Conservation (phyloP, 768 basidiomycete genomes). For the Guyanaporus albipodus region DNA sequence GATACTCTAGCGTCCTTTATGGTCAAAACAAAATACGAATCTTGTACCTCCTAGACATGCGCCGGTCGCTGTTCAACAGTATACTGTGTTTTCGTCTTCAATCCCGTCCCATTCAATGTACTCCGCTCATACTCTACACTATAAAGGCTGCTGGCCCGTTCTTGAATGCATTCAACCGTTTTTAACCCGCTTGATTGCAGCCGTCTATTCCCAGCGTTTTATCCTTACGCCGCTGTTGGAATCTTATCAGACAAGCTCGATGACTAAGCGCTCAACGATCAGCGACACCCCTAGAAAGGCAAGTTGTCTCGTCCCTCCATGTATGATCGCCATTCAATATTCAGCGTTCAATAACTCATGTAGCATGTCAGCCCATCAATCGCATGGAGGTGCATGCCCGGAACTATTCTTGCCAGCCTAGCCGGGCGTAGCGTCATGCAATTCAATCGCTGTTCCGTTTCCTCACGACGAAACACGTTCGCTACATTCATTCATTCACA, state of each 20-base stretch:
- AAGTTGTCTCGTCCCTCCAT: background rate
- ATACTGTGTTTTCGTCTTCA: constrained; percentile 4
- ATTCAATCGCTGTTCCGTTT: background rate
- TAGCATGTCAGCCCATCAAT: background rate
- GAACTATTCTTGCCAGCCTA: background rate
- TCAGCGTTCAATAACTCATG: background rate
- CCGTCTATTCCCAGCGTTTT: background rate
- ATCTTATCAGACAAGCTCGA: constrained; percentile 28
- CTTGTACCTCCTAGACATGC: constrained; percentile 17
- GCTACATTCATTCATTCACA: background rate
- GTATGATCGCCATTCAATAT: background rate
- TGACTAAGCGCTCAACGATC: constrained; percentile 20
- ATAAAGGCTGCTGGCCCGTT: background rate
- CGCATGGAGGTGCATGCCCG: background rate
- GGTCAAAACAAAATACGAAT: constrained; percentile 61
- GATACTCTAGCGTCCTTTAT: constrained; percentile 81
- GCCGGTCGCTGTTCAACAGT: constrained; percentile 16
- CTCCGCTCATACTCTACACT: constrained; percentile 4
- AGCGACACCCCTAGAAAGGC: constrained; percentile 9
- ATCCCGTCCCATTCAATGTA: constrained; percentile 19
- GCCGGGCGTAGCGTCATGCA: background rate
- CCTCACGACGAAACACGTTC: background rate
- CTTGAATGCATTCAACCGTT: background rate
- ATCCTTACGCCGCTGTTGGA: too few relatives aligned
- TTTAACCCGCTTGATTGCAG: background rate